phyloP scores from a whole-genome alignment of 73 alveolate species.

The Uronychia setigera region DNA sequence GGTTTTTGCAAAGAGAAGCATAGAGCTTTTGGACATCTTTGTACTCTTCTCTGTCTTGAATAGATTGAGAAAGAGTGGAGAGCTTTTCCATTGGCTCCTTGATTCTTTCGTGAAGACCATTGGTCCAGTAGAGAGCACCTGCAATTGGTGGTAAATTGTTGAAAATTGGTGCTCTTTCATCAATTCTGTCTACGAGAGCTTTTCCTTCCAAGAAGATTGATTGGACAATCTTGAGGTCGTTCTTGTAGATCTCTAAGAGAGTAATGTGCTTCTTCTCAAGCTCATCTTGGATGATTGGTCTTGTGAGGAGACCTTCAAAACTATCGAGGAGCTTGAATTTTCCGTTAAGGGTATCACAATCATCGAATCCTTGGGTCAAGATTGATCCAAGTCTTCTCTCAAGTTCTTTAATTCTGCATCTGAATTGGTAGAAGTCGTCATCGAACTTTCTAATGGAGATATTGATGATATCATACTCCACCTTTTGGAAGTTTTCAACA shows the following conservation, averaged over 20 bases:
- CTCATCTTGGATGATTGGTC: constrained; percentile 99
- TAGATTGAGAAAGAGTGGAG: constrained; percentile 87
- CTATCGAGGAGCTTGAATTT: constrained; percentile 96
- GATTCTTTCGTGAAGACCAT: constrained; percentile 97
- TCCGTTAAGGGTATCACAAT: constrained; percentile 92
- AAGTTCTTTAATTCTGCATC: constrained; percentile 95
- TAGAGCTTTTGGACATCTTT: constrained; percentile 97
- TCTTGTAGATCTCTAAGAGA: constrained; percentile 94
- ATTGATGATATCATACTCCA: constrained; percentile 98
- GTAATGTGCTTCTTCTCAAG: constrained; percentile 99
- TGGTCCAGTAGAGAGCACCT: constrained; percentile 99
- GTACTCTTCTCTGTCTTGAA: constrained; percentile 98
- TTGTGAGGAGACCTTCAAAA: constrained; percentile 98
- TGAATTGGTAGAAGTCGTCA: constrained; percentile 98
- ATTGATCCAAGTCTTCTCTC: constrained; percentile 99
- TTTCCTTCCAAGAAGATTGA: constrained; percentile 94
- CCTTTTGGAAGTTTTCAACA: constrained; percentile 94
- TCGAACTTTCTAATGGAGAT: constrained; percentile 97
- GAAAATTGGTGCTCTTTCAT: constrained; percentile 96
- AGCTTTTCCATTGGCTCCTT: constrained; percentile 99
- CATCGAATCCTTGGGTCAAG: constrained; percentile 99
- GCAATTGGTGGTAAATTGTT: constrained; percentile 99
- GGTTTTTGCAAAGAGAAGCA: constrained; percentile 92
- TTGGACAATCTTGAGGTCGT: constrained; percentile 94
- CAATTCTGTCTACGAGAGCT: constrained; percentile 95